Conservation (phyloP, 2,329 filamentous ascomycete species). For the Cucurbitaria berberidis region DNA sequence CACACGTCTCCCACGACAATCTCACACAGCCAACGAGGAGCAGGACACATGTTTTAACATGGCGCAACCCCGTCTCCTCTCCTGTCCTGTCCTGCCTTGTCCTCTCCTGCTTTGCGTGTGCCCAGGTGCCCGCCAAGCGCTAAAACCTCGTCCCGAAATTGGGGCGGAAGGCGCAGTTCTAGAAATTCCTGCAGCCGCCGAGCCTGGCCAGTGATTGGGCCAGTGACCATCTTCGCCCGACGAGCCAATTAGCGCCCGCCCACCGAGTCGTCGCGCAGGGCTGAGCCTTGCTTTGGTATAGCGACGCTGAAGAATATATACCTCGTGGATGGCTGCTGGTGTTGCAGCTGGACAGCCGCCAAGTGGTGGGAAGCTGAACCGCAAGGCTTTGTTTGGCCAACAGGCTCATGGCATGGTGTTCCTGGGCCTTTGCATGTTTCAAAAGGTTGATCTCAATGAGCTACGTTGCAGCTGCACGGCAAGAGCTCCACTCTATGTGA, state of each 20-base stretch:
- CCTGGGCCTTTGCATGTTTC: background rate
- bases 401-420: background rate
- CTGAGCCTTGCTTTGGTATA: slow-evolving; percentile 1
- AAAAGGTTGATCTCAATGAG: background rate
- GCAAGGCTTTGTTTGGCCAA: background rate
- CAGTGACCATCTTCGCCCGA: background rate
- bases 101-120: no score
- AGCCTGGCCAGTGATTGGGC: slow-evolving; percentile 11
- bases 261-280: background rate
- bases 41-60: background rate
- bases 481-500: background rate
- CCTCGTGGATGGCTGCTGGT: background rate
- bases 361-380: no score
- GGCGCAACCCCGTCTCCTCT: background rate
- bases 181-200: slow-evolving; percentile 5
- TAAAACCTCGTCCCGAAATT: slow-evolving; percentile 19
- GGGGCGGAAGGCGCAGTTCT: slow-evolving; percentile 12
- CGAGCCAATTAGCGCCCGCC: slow-evolving; percentile 4
- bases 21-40: no score
- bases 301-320: background rate
- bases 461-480: background rate
- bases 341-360: no score
- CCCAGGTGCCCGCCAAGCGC: slow-evolving; percentile 10
- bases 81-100: no score
- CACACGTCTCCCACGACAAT: no score